These are phyloP conservation scores for Betula pendula DNA, from an alignment of 306 rosid species.

Conservation along the genomic window DNA sequence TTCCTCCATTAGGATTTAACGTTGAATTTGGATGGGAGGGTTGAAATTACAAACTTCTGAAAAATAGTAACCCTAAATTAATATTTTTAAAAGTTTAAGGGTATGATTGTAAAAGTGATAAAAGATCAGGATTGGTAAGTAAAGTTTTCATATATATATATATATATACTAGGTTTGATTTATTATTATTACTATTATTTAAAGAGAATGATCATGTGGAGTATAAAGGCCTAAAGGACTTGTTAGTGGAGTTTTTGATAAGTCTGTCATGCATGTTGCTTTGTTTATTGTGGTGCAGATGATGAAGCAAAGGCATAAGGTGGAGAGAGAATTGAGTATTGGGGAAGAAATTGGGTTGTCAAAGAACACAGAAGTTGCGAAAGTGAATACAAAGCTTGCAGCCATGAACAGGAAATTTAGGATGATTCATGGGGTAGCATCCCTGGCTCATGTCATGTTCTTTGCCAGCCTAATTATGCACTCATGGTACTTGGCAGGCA, in stretches of 20 bases:
- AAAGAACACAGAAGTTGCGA: slow-evolving; percentile 87
- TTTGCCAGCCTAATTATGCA: slow-evolving; percentile 94
- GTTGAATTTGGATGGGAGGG: no score
- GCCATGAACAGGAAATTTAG: slow-evolving; percentile 98
- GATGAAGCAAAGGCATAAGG: slow-evolving; percentile 97
- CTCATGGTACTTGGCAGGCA: slow-evolving; percentile 97
- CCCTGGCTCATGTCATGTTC: slow-evolving; percentile 89
- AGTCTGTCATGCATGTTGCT: background rate
- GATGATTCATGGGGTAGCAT: slow-evolving; percentile 95
- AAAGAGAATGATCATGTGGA: no score
- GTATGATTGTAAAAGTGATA: no score
- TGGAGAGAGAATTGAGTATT: slow-evolving; percentile 77
- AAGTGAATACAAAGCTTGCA: slow-evolving; percentile 79
- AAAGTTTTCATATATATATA: no score
- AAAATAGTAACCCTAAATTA: no score
- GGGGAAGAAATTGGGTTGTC: slow-evolving; percentile 96
- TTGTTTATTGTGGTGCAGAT: slow-evolving; percentile 52
- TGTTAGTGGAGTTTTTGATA: background rate
- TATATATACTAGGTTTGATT: no score
- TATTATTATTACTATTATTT: no score
- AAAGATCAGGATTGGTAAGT: no score
- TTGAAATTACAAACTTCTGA: no score
- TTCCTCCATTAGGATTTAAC: no score
- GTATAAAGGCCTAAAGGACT: background rate
- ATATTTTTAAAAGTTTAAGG: no score